Percentiles rank a stretch among this genome's conserved stretches.
phyloP scores from a whole-genome alignment of 177 flowering plant species.

The Vitis hybrid region DNA sequence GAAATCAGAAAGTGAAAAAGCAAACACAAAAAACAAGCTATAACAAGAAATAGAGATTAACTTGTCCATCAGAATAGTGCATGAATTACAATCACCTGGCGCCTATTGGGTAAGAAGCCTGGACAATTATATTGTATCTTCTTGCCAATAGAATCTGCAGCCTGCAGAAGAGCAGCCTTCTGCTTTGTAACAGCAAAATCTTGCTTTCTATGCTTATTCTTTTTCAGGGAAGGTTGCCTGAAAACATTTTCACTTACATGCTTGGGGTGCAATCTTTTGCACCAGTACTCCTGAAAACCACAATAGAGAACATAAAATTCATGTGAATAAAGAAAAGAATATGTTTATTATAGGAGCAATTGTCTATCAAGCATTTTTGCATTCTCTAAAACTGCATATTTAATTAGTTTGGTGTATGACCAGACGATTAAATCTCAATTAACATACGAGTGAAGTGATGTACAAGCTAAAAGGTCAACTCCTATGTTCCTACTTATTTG shows the following conservation, averaged over 20 bases:
- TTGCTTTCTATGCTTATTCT: constrained; percentile 69
- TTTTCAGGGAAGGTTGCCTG: constrained; percentile 82
- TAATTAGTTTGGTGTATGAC: too few species aligned
- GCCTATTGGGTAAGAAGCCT: constrained; percentile 87
- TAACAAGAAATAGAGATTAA: background rate
- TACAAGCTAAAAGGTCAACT: too few species aligned
- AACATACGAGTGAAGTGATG: too few species aligned
- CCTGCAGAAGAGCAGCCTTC: constrained; percentile 62
- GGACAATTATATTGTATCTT: constrained; percentile 87
- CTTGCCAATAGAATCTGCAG: constrained; percentile 84
- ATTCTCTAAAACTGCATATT: too few species aligned
- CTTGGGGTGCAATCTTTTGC: constrained; percentile 95
- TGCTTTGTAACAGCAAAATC: constrained; percentile 73
- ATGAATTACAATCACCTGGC: constrained; percentile 66
- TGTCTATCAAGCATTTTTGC: too few species aligned
- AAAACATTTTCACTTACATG: constrained; percentile 91
- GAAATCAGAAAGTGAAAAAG: background rate
- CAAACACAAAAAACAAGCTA: background rate
- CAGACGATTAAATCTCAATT: too few species aligned
- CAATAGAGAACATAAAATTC: background rate
- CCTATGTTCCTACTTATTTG: too few species aligned
- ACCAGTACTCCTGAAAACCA: constrained; percentile 88
- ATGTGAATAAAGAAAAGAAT: background rate
- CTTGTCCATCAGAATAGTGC: background rate
- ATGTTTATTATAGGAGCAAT: background rate